Conservation (phyloP, 1,139 yeast species). For the Blastobotrys petasosporus region DNA sequence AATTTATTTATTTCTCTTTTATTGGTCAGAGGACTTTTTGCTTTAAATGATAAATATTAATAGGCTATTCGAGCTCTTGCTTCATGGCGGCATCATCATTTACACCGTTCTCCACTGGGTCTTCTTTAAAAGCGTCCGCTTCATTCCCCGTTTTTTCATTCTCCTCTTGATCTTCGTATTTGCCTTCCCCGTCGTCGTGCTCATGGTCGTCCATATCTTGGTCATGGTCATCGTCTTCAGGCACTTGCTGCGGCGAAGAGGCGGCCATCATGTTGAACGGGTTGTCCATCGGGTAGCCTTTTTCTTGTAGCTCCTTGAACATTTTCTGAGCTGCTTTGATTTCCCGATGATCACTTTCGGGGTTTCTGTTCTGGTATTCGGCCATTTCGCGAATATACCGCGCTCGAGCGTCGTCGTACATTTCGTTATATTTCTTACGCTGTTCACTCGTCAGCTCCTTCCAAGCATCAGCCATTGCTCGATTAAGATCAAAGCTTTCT, state of each 20-base stretch:
- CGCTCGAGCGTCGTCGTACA: slow-evolving; percentile 73
- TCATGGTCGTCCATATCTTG: slow-evolving; percentile 3
- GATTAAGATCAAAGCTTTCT: slow-evolving; percentile 57
- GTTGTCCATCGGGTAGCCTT: slow-evolving; percentile 8
- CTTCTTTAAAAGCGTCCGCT: slow-evolving; percentile 13
- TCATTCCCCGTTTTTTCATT: neutral
- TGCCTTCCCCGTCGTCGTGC: slow-evolving; percentile 8
- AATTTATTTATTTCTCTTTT: neutral
- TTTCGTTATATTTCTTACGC: slow-evolving; percentile 66
- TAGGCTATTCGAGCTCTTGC: slow-evolving; percentile 6
- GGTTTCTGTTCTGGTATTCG: slow-evolving; percentile 42
- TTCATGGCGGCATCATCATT: slow-evolving; percentile 20
- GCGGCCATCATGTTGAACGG: slow-evolving; percentile 3
- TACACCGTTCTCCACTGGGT: slow-evolving; percentile 16
- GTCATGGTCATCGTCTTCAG: slow-evolving; percentile 4
- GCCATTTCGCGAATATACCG: slow-evolving; percentile 73
- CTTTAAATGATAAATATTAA: too few relatives aligned
- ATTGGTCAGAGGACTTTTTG: too few relatives aligned
- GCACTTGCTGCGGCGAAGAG: slow-evolving; percentile 8
- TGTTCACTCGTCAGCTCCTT: slow-evolving; percentile 63
- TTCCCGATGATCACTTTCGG: slow-evolving; percentile 24
- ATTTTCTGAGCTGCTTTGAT: slow-evolving; percentile 24
- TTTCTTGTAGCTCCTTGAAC: slow-evolving; percentile 23
- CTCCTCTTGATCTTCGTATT: slow-evolving; percentile 5
- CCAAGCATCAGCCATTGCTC: slow-evolving; percentile 83